Base-by-base conservation (phyloP, 352 stramenopile genomes). In the Phytopythium ostracodes region DNA sequence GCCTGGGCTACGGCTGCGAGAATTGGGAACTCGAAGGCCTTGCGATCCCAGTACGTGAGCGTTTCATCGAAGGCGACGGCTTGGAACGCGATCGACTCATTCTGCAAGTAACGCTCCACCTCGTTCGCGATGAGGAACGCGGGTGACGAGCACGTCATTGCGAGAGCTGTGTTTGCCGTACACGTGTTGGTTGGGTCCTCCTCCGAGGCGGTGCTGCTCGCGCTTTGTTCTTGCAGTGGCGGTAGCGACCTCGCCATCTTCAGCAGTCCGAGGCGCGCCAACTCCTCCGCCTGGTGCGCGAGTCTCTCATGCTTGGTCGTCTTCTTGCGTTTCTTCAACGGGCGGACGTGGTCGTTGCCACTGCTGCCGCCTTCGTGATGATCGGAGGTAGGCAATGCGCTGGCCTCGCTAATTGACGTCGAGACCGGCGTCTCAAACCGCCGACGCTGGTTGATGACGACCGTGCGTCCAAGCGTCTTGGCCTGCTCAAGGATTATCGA, bases 1-100 rank as follows among this genome's bases (percentile, higher is more conserved):
- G 42, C 42, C 18, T 24, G 1, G 2, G 42, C 42, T 25, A 49
- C 42, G 10, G 63, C 35, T 5, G 64, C 54, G 33, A 70, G 60
- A 20, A 56, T 64, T n/a, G 64, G 64, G n/a, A 61, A 67, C 36
- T 70, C 64, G 18, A 70, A 70, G 42, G 64, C 31, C 55, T 70
- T 70, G 25, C 57, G 64, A 31, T 70, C 53, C 64, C 64, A 70
- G 20, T 70, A 70, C 29, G 60, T 29, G 20, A 67, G 59, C 15
- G 56, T 56, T 40, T 56, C 36, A 47, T 70, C 64, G 46, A 70
- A 70, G 15, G 64, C 55, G 36, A 70, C 56, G 42, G 58, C 50
- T 12, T 42, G 46, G 33, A 67, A 70, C 24, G 53, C 49, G 4
- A 67, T 56, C 10, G 60, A 56, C 35, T 70, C 64, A 33, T 64